phyloP scores from a whole-genome alignment of 2,329 filamentous ascomycete genomes.

The Cryphonectria naterciae region DNA sequence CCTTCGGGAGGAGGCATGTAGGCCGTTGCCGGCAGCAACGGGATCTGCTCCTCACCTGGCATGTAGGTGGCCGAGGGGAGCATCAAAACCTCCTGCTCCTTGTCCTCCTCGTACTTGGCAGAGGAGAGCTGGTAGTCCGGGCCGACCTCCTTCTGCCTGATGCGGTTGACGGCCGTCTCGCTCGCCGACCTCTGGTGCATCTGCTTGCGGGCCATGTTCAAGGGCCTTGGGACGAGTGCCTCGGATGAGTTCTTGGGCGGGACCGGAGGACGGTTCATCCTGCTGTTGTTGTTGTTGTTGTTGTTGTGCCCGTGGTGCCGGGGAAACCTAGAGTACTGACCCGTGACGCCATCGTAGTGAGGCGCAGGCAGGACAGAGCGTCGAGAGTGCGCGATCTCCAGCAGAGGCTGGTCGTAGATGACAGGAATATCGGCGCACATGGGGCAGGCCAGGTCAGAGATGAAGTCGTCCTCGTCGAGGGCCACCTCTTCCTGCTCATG shows the following conservation, averaged over 20 bases:
- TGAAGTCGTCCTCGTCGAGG: conserved; percentile 16
- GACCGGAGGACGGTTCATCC: conserved; percentile 5
- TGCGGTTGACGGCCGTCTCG: conserved; percentile 20
- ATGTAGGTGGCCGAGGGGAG: conserved; percentile 18
- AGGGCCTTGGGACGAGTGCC: conserved; percentile 19
- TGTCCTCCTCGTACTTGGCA: neutral
- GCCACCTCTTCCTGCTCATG: conserved; percentile 27
- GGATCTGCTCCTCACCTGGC: conserved; percentile 10
- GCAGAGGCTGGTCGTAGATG: conserved; percentile 28
- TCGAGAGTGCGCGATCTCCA: conserved; percentile 30
- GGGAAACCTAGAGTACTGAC: conserved; percentile 25
- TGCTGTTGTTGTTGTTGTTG: conserved; percentile 5
- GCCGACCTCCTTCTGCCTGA: conserved; percentile 1
- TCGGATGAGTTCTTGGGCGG: conserved; percentile 15
- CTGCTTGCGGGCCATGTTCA: conserved; percentile 20
- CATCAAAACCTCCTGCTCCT: conserved; percentile 13
- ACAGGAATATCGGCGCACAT: conserved; percentile 28
- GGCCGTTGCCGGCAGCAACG: conserved; percentile 20
- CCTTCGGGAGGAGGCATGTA: conserved; percentile 24
- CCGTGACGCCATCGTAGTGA: conserved; percentile 26
- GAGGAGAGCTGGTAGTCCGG: conserved; percentile 25
- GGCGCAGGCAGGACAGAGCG: conserved; percentile 28
- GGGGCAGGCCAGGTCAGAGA: conserved; percentile 22
- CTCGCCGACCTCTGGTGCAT: conserved; percentile 25
- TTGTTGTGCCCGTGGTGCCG: conserved; percentile 17